phyloP scores from a whole-genome alignment of 768 basidiomycete genomes.

The Cubamyces sp. region DNA sequence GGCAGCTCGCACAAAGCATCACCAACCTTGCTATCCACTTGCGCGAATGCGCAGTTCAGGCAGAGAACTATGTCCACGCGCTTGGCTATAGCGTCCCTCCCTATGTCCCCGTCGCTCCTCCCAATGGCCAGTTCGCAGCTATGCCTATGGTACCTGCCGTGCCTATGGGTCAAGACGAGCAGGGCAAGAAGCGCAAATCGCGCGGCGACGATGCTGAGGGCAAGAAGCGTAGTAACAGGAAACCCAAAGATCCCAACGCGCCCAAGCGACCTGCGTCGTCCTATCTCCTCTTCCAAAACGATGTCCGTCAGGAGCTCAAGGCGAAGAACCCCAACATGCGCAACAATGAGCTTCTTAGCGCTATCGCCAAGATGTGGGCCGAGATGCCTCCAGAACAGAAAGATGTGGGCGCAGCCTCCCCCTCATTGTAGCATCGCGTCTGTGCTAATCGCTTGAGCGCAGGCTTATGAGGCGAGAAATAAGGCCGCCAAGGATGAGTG shows the following conservation, averaged over 20 bases:
- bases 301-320: slow-evolving; percentile 76
- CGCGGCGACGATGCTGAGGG: slow-evolving; percentile 28
- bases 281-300: slow-evolving; percentile 95
- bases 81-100: slow-evolving; percentile 39
- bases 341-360: slow-evolving; percentile 70
- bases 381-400: slow-evolving; percentile 69
- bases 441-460: slow-evolving; percentile 8
- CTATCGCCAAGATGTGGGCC: slow-evolving; percentile 79
- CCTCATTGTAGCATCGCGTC: not conserved
- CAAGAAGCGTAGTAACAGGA: slow-evolving; percentile 58
- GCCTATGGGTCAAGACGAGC: slow-evolving; percentile 26
- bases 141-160: too few relatives aligned
- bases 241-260: slow-evolving; percentile 85
- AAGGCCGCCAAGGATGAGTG: slow-evolving; percentile 66
- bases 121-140: slow-evolving; percentile 27
- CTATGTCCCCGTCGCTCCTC: not conserved
- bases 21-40: slow-evolving; percentile 61
- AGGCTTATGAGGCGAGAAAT: slow-evolving; percentile 61
- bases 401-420: slow-evolving; percentile 54
- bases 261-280: slow-evolving; percentile 93
- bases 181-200: slow-evolving; percentile 57
- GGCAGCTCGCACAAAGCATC: slow-evolving; percentile 60
- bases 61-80: slow-evolving; percentile 60
- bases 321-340: slow-evolving; percentile 61
- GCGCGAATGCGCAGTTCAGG: slow-evolving; percentile 62